Base-by-base conservation (phyloP, 768 basidiomycete species). In the Naematelia aurantialba region DNA sequence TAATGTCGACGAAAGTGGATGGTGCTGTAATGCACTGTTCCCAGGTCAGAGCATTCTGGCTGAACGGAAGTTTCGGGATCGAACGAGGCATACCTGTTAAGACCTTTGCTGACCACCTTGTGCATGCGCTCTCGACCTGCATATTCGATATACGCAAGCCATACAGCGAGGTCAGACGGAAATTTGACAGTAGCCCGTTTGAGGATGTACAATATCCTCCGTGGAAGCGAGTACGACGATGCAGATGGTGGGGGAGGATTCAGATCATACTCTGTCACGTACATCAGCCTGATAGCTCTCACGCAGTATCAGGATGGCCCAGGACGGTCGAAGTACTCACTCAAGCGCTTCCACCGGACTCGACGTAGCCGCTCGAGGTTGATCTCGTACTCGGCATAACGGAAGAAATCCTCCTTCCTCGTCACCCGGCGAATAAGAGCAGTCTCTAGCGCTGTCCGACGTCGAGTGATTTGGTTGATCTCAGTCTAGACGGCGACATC, bases 301-400 rank as follows among this genome's bases (percentile, higher is more conserved):
- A n/a, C 29, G 14, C 4, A 54, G n/a, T n/a, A n/a, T n/a, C n/a
- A n/a, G n/a, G n/a, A n/a, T n/a, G n/a, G n/a, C n/a, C 25, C n/a
- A 52, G 25, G 24, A 52, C 10, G 17, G 17, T 8, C 8, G 65
- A 31, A 8, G 14, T 10, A 79, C 84, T 55, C 73, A 91, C 90
- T 84, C 54, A 89, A 74, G 30, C 89, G 82, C 64, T 86, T 83
- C 26, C 83, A 81, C 55, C 91, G 82, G 72, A 91, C 90, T 67
- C 84, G 81, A 27, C 89, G 80, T 65, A 96, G 78, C 34, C 85
- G 83, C 75, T 96, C 92, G 46, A 96, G 81, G 11, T 83, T 83
- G 85, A 91, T 91, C 79, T 93, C 91, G 75, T 92, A 96, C 3
- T 87, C 82, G n/a, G 84, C 87, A 80, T 97, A 97, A 26, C 89